Percentiles rank a stretch among this genome's conserved stretches.
phyloP scores from a whole-genome alignment of 495 filamentous ascomycete genomes.

The Astrothelium subdiscretum region DNA sequence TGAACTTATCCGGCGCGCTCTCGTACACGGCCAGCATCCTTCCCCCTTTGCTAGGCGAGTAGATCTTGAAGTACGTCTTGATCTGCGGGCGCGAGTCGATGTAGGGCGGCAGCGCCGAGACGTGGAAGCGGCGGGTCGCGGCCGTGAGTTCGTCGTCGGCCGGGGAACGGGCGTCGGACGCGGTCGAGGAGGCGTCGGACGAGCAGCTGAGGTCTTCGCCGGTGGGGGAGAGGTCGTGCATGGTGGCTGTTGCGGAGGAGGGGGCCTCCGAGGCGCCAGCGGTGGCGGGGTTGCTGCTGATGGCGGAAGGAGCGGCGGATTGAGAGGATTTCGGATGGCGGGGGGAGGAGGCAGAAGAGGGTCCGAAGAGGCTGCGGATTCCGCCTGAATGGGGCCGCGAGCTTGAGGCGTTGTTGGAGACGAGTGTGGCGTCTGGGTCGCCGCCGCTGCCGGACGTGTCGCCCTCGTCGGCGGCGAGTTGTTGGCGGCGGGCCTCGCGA shows the following conservation, averaged over 20 bases:
- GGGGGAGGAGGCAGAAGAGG: background rate
- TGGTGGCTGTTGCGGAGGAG: slow-evolving; percentile 4
- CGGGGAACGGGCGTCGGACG: background rate
- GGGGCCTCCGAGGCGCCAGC: background rate
- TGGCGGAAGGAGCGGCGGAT: background rate
- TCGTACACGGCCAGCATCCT: slow-evolving; percentile 48
- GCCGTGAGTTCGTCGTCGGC: slow-evolving; percentile 1
- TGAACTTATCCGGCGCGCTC: slow-evolving; percentile 46
- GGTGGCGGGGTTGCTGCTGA: background rate
- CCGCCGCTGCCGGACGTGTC: slow-evolving; percentile 33
- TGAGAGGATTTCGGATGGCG: background rate
- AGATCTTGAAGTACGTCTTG: slow-evolving; percentile 54
- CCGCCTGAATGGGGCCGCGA: slow-evolving; percentile 6
- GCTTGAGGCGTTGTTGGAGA: slow-evolving; percentile 4
- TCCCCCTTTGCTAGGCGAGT: slow-evolving; percentile 44
- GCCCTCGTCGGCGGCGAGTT: slow-evolving; percentile 10
- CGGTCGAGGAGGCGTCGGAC: slow-evolving; percentile 2
- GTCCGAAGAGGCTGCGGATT: background rate
- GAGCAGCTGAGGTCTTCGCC: slow-evolving; percentile 7
- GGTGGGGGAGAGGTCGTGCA: background rate
- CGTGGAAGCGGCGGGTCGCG: slow-evolving; percentile 2
- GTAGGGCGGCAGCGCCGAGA: slow-evolving; percentile 40
- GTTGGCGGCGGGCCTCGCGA: slow-evolving; percentile 15
- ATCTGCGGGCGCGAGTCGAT: slow-evolving; percentile 45
- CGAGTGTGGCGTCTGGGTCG: slow-evolving; percentile 24